Conservation (phyloP, 345 rosid genomes). For the Erucastrum elatum region DNA sequence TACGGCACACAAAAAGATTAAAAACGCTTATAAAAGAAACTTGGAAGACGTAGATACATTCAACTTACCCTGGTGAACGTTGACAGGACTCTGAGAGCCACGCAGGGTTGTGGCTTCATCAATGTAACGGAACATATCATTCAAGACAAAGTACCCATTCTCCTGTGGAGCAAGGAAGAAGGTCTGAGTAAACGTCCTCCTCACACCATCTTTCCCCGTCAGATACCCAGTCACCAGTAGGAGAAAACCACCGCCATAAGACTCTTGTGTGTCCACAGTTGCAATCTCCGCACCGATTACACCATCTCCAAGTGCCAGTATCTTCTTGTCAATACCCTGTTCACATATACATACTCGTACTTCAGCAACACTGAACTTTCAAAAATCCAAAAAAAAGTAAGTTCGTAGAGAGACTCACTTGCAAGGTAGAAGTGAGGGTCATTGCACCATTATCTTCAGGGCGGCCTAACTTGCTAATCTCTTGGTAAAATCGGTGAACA, state of each 20-base stretch:
- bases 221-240: slow-evolving; percentile 84
- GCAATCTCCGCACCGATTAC: slow-evolving; percentile 58
- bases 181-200: slow-evolving; percentile 69
- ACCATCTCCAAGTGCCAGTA: slow-evolving; percentile 59
- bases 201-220: slow-evolving; percentile 55
- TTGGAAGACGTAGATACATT: neutral
- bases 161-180: slow-evolving; percentile 97
- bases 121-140: slow-evolving; percentile 78
- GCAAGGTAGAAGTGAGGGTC: slow-evolving; percentile 79
- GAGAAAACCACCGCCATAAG: slow-evolving; percentile 62
- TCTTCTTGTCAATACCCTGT: slow-evolving; percentile 88
- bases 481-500: slow-evolving; percentile 95
- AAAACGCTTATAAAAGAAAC: neutral
- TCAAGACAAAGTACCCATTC: slow-evolving; percentile 89
- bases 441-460: slow-evolving; percentile 69
- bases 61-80: slow-evolving; percentile 46
- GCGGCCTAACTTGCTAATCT: slow-evolving; percentile 88
- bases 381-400: neutral
- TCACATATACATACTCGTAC: neutral
- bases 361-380: neutral
- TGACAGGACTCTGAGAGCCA: slow-evolving; percentile 37
- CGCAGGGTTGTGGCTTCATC: slow-evolving; percentile 41
- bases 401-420: slow-evolving; percentile 46
- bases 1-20: slow-evolving; percentile 22
- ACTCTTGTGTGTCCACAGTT: slow-evolving; percentile 80